phyloP scores from a whole-genome alignment of 129 eudicot genomes.

The Chrysanthemum makinoi region DNA sequence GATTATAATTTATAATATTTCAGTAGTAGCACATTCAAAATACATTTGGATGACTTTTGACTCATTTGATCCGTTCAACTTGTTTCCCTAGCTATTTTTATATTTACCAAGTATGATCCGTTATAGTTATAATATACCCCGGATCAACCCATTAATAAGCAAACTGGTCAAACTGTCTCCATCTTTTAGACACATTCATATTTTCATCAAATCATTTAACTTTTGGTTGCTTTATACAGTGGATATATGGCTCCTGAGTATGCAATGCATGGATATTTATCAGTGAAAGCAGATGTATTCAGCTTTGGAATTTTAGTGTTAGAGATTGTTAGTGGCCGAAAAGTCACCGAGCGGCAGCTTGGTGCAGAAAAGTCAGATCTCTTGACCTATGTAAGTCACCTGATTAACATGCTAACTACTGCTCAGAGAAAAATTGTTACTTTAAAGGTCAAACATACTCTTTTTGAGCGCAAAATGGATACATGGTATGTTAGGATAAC shows the following conservation, averaged over 20 bases:
- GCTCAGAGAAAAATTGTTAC: too few relatives aligned
- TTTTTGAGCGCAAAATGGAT: too few relatives aligned
- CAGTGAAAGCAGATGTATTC: slow-evolving; percentile 88
- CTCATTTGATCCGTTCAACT: background rate
- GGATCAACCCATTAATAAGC: too few relatives aligned
- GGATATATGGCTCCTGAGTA: slow-evolving; percentile 97
- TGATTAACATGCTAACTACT: too few relatives aligned
- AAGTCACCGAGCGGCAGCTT: slow-evolving; percentile 43
- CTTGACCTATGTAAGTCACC: slow-evolving; percentile 71
- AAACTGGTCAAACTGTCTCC: background rate
- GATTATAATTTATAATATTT: background rate
- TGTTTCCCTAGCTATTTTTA: too few relatives aligned
- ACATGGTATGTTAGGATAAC: too few relatives aligned
- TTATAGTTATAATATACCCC: too few relatives aligned
- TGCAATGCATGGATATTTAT: slow-evolving; percentile 76
- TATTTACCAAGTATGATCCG: background rate
- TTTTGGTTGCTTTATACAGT: slow-evolving; percentile 35
- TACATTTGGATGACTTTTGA: background rate
- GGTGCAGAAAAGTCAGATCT: slow-evolving; percentile 66
- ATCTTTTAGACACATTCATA: too few relatives aligned
- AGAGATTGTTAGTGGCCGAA: slow-evolving; percentile 88
- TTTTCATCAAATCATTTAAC: background rate
- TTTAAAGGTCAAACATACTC: too few relatives aligned
- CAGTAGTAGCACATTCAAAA: too few relatives aligned
- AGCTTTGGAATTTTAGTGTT: slow-evolving; percentile 71